phyloP scores from a whole-genome alignment of 257 asterid species.

The Oldenlandia corymbosa region DNA sequence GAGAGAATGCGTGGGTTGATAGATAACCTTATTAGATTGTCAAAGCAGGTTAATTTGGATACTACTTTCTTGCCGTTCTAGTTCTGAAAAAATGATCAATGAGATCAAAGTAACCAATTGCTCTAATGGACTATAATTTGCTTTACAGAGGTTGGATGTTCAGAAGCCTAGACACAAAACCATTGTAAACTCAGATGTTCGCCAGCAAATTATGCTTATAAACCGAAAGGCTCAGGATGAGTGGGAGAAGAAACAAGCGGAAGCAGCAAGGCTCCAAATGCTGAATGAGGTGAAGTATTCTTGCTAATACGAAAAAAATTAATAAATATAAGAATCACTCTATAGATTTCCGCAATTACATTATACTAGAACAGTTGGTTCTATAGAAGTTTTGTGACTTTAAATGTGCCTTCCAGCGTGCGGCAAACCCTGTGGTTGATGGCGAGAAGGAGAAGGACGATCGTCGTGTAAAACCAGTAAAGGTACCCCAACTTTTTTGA shows the following conservation, averaged over 20 bases:
- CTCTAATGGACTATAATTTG: not conserved
- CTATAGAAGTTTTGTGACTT: not conserved
- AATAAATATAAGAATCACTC: too few relatives aligned
- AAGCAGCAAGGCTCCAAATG: slow-evolving; percentile 64
- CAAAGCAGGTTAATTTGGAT: slow-evolving; percentile 74
- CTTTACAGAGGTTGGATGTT: slow-evolving; percentile 64
- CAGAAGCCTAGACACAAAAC: slow-evolving; percentile 85
- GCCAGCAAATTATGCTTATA: slow-evolving; percentile 56
- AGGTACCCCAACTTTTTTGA: slow-evolving; percentile 32
- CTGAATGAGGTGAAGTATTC: slow-evolving; percentile 52
- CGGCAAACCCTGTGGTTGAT: slow-evolving; percentile 46
- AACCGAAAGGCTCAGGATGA: slow-evolving; percentile 85
- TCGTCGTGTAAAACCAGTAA: slow-evolving; percentile 48
- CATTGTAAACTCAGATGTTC: slow-evolving; percentile 72
- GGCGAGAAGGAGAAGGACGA: slow-evolving; percentile 91
- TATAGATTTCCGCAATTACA: too few relatives aligned
- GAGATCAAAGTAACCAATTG: not conserved
- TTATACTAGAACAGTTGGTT: too few relatives aligned
- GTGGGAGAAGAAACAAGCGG: slow-evolving; percentile 88
- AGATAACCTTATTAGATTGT: slow-evolving; percentile 60
- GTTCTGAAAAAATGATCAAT: not conserved
- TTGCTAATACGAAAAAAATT: too few relatives aligned
- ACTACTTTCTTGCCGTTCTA: not conserved
- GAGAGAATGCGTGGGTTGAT: slow-evolving; percentile 89
- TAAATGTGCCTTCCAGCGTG: slow-evolving; percentile 43